Conservation (phyloP, 352 stramenopile species). For the Aphanomyces cochlioides region DNA sequence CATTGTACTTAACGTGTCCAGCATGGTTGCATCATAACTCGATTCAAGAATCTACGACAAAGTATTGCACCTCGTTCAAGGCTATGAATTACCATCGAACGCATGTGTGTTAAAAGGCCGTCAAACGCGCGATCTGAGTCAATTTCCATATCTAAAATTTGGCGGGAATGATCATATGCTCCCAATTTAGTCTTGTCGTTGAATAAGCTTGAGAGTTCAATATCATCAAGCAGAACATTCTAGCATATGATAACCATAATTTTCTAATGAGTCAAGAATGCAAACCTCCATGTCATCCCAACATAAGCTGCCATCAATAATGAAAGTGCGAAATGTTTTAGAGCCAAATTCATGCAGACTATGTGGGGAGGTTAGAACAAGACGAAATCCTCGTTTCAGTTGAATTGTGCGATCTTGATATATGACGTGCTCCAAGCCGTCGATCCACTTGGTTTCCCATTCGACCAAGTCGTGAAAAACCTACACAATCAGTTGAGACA, state of each 20-base stretch:
- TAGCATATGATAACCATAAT: neutral
- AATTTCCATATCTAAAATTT: slow-evolving; percentile 12
- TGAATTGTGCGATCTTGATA: neutral
- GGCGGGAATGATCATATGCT: neutral
- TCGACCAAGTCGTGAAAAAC: slow-evolving; percentile 14
- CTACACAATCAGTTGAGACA: neutral
- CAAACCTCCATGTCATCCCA: slow-evolving; percentile 17
- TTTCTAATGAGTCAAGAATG: neutral
- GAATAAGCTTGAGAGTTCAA: slow-evolving; percentile 6
- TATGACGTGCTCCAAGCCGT: neutral
- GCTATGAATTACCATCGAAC: neutral
- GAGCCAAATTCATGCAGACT: neutral
- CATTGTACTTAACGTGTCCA: slow-evolving; percentile 1
- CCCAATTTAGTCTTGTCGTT: neutral
- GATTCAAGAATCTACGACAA: neutral
- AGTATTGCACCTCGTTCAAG: too few relatives aligned
- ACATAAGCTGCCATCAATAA: neutral
- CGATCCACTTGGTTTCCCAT: slow-evolving; percentile 1
- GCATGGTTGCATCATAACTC: neutral
- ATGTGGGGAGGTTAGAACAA: neutral
- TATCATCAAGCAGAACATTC: slow-evolving; percentile 10
- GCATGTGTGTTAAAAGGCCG: neutral
- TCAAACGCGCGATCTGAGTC: neutral
- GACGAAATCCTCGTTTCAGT: slow-evolving; percentile 7
- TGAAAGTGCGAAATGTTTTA: neutral